Base-by-base conservation (phyloP, 73 alveolate species). In the Symbiodinium pilosum region DNA sequence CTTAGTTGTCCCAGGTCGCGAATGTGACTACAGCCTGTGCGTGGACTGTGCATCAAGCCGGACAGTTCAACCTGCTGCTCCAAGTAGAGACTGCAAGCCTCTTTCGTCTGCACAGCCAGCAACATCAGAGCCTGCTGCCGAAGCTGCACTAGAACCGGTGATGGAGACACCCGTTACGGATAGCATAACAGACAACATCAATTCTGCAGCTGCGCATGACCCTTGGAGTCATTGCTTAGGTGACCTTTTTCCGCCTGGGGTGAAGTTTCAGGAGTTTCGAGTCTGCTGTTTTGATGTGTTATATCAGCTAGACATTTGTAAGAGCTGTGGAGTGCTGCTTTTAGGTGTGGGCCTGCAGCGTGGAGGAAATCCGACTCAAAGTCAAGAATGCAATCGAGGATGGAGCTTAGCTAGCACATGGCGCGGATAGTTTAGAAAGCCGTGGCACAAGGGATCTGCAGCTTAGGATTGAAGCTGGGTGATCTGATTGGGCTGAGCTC, bases 11-110 rank as follows among this genome's bases (percentile, higher is more conserved):
- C 77, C 30, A 86, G 94, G 94, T 32, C 94, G 94, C 24, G 94
- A 34, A 32, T 86, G 94, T 41, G 94, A 86, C 94, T 86, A 86
- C 84, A 86, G 84, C 73, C 84, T 86, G 64, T 86, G 94, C 54
- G 75, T 28, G 40, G 43, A 71, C 21, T 84, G 93, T 44, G 84
- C 34, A 28, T n/a, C 34, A 69, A 28, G 40, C 42, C 42, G 4
- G 18, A 11, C 34, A 12, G 41, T 4, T 21, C 16, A 69, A 21
- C 18, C 18, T 69, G 84, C 34, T 30, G 34, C 84, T 34, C n/a
- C n/a, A n/a, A n/a, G n/a, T n/a, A n/a, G n/a, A n/a, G n/a, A n/a
- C n/a, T n/a, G n/a, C n/a, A n/a, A n/a, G n/a, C n/a, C n/a, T n/a
- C n/a, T n/a, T n/a, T n/a, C n/a, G n/a, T n/a, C 86, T 73, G 86